Conservation (phyloP, 495 filamentous ascomycete species). For the Durotheca rogersii region DNA sequence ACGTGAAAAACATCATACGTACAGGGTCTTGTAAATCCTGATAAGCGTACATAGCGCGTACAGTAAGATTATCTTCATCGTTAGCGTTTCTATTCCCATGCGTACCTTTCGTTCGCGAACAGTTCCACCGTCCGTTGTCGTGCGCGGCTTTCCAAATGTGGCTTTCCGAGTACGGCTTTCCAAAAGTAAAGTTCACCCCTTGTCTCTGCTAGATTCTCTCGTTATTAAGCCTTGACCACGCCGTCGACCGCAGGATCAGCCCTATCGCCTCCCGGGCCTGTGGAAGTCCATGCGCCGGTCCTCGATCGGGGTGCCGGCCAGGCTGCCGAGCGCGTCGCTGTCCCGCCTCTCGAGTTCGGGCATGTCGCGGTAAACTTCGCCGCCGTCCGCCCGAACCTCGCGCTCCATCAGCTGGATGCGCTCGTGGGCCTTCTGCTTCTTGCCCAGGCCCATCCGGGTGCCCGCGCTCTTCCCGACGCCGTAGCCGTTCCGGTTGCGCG, state of each 20-base stretch:
- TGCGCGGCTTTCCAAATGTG: neutral
- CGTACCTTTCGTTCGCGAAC: neutral
- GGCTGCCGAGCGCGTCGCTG: slow-evolving; percentile 42
- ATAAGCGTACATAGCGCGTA: neutral
- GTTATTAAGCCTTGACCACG: slow-evolving; percentile 39
- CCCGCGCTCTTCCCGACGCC: slow-evolving; percentile 37
- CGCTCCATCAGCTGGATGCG: slow-evolving; percentile 43
- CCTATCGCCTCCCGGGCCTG: slow-evolving; percentile 13
- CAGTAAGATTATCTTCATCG: slow-evolving; percentile 9
- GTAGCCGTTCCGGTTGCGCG: slow-evolving; percentile 38
- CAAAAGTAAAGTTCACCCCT: neutral
- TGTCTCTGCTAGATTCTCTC: slow-evolving; percentile 26
- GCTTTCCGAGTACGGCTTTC: neutral
- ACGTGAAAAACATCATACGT: no score
- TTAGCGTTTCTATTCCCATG: neutral
- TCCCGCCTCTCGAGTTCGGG: slow-evolving; percentile 35
- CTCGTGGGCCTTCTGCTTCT: slow-evolving; percentile 32
- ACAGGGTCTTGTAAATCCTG: no score
- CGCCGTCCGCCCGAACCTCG: slow-evolving; percentile 28
- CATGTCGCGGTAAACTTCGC: slow-evolving; percentile 33
- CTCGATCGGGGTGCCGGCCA: slow-evolving; percentile 41
- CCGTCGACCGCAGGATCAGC: slow-evolving; percentile 1
- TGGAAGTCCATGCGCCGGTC: slow-evolving; percentile 37
- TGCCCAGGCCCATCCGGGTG: slow-evolving; percentile 30
- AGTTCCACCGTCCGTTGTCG: neutral